Evolutionary conservation across 1,284 basidiomycete genomes (phyloP).

Genomic region (Pseudozyma sp.): DNA sequence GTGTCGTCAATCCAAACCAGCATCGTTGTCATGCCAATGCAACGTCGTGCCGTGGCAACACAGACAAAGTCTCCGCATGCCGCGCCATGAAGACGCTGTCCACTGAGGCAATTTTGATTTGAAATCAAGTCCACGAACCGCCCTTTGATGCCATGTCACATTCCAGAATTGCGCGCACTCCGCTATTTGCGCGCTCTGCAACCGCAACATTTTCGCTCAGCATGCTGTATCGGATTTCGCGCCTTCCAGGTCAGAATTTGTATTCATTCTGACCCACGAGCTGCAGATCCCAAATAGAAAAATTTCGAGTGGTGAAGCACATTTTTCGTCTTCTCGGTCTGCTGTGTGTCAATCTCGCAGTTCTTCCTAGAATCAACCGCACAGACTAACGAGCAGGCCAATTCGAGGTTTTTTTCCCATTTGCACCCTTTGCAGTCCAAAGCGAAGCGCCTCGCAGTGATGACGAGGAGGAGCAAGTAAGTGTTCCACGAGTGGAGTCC

Average conservation of each 20-base stretch:
- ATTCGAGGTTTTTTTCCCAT: slow-evolving; percentile 1
- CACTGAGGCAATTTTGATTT: slow-evolving; percentile 30
- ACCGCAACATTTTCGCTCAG: no score
- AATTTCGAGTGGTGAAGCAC: slow-evolving; percentile 9
- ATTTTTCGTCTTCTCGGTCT: slow-evolving; percentile 7
- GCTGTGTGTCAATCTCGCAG: neutral
- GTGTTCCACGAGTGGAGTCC: slow-evolving; percentile 10
- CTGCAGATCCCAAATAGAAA: slow-evolving; percentile 21
- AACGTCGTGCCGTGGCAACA: no score
- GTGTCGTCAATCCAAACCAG: no score
- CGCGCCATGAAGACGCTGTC: neutral
- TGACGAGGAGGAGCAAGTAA: neutral
- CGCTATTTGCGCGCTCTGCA: neutral
- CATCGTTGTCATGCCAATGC: no score
- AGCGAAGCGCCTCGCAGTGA: slow-evolving; percentile 1
- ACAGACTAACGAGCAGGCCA: slow-evolving; percentile 6
- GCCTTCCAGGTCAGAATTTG: slow-evolving; percentile 2
- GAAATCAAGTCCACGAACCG: slow-evolving; percentile 12
- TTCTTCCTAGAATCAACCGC: neutral
- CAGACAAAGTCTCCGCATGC: no score
- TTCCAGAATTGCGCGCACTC: slow-evolving; percentile 1
- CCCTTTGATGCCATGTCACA: neutral
- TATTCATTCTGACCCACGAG: neutral
- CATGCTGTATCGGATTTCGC: no score
- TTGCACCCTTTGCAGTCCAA: slow-evolving; percentile 6